Evolutionary conservation across 2,329 filamentous ascomycete species (phyloP), one percentile per base, ranked within the genome.

Genomic region (Zasmidium citrigriseum): DNA sequence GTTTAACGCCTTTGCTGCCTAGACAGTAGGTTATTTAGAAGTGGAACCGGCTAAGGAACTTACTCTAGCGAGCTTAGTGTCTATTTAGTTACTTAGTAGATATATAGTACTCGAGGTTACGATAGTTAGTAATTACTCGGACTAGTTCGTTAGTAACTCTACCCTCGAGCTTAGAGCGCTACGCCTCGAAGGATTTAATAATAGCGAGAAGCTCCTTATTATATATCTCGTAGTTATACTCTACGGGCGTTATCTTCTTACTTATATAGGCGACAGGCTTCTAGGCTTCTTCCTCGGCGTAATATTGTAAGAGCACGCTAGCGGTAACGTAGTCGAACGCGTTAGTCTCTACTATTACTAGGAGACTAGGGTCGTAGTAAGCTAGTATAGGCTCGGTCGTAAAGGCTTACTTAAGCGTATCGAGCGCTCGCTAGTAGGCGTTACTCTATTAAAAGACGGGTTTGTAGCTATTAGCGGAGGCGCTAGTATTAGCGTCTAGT

Each of bases 71-170:
- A 5, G 20, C 46, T 23, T 47, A 47, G 3, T 20, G 16, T 20
- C 46, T 4, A 23, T 47, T 47, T 21, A 47, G 46, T 20, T 47
- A 47, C 14, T 47, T 47, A 47, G 20, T 52, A 11, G 18, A 41
- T 52, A 52, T 52, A 52, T 34, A 52, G 14, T 52, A 44, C 21
- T 52, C 21, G 3, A 52, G 49, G 20, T 52, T 52, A 23, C 34
- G 27, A 52, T 52, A 52, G 23, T 52, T 23, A 41, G 49, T 34
- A 25, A 34, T 34, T 4, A 52, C 49, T 7, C 27, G n/a, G 14
- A 23, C 21, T 2, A 27, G 49, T 21, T 41, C 12, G 14, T 41
- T 25, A 20, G 12, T 20, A 3, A 34, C 27, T 7, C 14, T 7
- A 14, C 27, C 27, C 46, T 23, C 45, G 4, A 54, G 52, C 24